A percentile compares a stretch with the other conserved stretches of the same genome.
These are phyloP conservation scores for Thelonectria blattea DNA, from an alignment of 2,329 filamentous ascomycete genomes.

Conservation along the genomic window DNA sequence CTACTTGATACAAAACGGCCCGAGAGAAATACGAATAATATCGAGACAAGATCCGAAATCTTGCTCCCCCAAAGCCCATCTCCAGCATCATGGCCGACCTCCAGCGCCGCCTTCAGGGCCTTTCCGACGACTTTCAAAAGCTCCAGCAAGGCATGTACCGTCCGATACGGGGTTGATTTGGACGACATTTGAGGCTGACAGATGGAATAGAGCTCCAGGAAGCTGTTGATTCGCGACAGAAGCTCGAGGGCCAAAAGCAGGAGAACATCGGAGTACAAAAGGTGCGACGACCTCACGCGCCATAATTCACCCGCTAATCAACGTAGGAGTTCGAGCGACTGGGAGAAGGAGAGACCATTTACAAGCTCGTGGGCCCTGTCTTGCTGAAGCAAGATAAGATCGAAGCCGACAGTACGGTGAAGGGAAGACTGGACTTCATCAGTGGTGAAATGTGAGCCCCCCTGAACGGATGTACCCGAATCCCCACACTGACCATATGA, in stretches of 20 bases:
- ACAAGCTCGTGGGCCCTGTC: slow-evolving; percentile 93
- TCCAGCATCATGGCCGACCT: slow-evolving; percentile 65
- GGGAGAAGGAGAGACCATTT: slow-evolving; percentile 84
- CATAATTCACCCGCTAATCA: slow-evolving; percentile 24
- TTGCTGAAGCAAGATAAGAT: slow-evolving; percentile 92
- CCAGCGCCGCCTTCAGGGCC: slow-evolving; percentile 78
- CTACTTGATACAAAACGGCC: background rate
- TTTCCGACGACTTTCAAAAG: slow-evolving; percentile 87
- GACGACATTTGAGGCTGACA: slow-evolving; percentile 17
- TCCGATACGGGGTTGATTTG: background rate
- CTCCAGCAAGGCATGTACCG: slow-evolving; percentile 74
- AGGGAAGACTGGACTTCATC: slow-evolving; percentile 90
- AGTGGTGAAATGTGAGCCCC: slow-evolving; percentile 84
- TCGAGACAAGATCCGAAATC: background rate
- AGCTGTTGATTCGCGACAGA: slow-evolving; percentile 80
- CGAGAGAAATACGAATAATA: background rate
- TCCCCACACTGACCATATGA: slow-evolving; percentile 22
- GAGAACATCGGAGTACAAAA: slow-evolving; percentile 90
- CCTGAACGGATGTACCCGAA: background rate
- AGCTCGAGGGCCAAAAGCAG: slow-evolving; percentile 90
- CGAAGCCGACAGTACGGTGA: slow-evolving; percentile 90
- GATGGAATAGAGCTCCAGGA: slow-evolving; percentile 74
- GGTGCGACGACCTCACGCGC: slow-evolving; percentile 49
- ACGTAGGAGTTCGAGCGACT: slow-evolving; percentile 80
- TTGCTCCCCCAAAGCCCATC: background rate